A percentile compares a stretch with the other conserved stretches of the same genome.
These are phyloP conservation scores for Porpolomopsis calyptriformis DNA, from an alignment of 768 basidiomycete genomes.

Conservation along the genomic window DNA sequence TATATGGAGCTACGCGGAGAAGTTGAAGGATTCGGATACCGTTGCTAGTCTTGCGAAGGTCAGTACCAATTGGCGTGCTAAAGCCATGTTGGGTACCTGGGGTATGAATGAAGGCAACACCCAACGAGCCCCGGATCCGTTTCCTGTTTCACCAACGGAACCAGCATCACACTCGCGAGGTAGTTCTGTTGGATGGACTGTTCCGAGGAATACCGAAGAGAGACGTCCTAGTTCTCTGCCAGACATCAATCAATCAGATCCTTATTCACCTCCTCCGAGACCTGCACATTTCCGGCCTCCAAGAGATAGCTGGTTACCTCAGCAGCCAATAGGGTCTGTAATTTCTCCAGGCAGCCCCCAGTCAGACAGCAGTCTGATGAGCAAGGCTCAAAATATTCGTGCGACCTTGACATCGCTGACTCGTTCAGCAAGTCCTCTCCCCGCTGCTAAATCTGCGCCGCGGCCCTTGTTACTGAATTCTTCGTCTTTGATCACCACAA, in stretches of 20 bases:
- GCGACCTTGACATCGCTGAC: constrained; percentile 36
- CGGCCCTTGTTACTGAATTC: constrained; percentile 58
- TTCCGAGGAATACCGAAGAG: neutral
- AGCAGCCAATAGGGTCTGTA: constrained; percentile 18
- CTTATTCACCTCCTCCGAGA: constrained; percentile 45
- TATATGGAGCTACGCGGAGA: constrained; percentile 65
- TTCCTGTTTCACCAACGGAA: neutral
- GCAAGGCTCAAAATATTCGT: constrained; percentile 29
- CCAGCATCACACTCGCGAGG: neutral
- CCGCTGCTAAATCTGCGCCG: constrained; percentile 42
- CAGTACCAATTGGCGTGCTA: constrained; percentile 68
- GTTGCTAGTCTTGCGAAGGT: constrained; percentile 61
- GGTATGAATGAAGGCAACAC: constrained; percentile 8
- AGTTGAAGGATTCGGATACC: constrained; percentile 62
- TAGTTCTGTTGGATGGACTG: neutral
- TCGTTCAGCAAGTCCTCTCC: constrained; percentile 23
- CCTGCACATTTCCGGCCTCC: constrained; percentile 48
- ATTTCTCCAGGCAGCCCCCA: constrained; percentile 22
- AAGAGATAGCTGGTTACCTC: constrained; percentile 41
- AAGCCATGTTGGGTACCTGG: constrained; percentile 41
- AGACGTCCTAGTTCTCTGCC: constrained; percentile 31
- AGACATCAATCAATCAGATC: constrained; percentile 22
- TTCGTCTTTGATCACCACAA: constrained; percentile 29
- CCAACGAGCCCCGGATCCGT: neutral
- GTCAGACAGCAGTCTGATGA: constrained; percentile 24